Conservation (phyloP, 2,329 filamentous ascomycete genomes). For the Sarocladiaceae sp. region DNA sequence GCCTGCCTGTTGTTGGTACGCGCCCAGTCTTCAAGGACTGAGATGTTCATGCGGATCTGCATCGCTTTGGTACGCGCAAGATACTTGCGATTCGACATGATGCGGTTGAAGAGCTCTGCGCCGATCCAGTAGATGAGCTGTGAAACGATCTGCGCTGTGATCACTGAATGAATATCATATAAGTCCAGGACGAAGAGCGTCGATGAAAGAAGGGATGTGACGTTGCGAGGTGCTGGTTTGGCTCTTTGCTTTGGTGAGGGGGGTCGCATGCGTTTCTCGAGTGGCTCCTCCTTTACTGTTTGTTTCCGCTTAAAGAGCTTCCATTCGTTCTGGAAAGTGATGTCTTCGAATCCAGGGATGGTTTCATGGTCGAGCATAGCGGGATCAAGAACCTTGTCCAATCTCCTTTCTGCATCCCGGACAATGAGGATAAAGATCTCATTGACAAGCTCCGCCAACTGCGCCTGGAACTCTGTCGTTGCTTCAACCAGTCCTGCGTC, state of each 20-base stretch:
- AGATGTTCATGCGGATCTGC: constrained; percentile 99
- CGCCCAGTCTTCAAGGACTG: constrained; percentile 93
- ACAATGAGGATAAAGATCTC: constrained; percentile 99
- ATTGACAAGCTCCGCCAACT: constrained; percentile 91
- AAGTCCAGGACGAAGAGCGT: constrained; percentile 95
- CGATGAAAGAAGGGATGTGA: constrained; percentile 91
- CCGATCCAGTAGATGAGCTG: constrained; percentile 96
- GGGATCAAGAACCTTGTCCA: constrained; percentile 90
- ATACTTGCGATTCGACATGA: constrained; percentile 95
- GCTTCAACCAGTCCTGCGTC: constrained; percentile 76
- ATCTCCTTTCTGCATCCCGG: constrained; percentile 86
- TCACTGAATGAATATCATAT: constrained; percentile 98
- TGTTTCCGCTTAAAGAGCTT: constrained; percentile 91
- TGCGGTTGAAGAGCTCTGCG: constrained; percentile 93
- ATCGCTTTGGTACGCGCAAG: constrained; percentile 95
- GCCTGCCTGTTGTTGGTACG: constrained; percentile 88
- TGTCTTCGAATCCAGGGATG: constrained; percentile 94
- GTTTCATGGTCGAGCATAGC: constrained; percentile 98
- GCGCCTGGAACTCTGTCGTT: constrained; percentile 85
- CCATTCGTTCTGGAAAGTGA: constrained; percentile 98
- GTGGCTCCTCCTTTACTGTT: constrained; percentile 83
- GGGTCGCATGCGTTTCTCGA: constrained; percentile 85
- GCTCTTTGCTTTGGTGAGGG: constrained; percentile 91
- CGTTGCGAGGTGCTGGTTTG: constrained; percentile 88
- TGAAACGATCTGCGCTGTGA: constrained; percentile 84